Evolutionary conservation across 306 rosid genomes (phyloP), one percentile per base, ranked within the genome.

Genomic region (Bauhinia variegata): DNA sequence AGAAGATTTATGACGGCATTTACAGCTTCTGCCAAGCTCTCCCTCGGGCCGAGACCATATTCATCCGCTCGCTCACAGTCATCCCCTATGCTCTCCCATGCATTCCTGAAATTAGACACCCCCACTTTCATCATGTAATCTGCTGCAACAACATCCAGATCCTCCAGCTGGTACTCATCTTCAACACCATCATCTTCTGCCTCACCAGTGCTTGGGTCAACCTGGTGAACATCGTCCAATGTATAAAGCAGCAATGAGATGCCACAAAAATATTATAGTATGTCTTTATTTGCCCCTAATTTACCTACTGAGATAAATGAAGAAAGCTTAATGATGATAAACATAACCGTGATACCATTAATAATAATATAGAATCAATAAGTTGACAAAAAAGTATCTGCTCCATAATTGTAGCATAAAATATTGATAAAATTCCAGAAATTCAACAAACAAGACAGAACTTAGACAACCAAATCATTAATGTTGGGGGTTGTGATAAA

Each of bases 131-230:
- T 51, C 65, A 93, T 75, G 84, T 90, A 93, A 84, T 93, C 99
- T 32, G 99, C 95, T 23, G 97, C 83, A 65, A 85, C 96, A 80
- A 93, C 99, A 75, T 90, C 99, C 71, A 93, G 83, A 56, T 93
- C 99, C 88, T 93, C 99, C 80, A 93, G 76, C 84, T 88, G 97
- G 81, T 90, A 93, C 80, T 90, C 97, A 75, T 93, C 99, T 82
- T 93, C 99, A 50, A 90, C 96, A 7, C 99, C 99, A 36, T 93
- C 96, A 50, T 93, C 99, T 47, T 93, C 99, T 42, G 91, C 86
- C 84, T 93, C 99, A n/a, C 99, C 97, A 7, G 90, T 83, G 76
- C 79, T 78, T 53, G 86, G 79, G 61, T 90, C 97, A 82, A 93
- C 96, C 99, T 90, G 70, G 63, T 44, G n/a, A n/a, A n/a, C n/a